Evolutionary conservation across 2,329 filamentous ascomycete species (phyloP).

Genomic region (Penicillium sp.): DNA sequence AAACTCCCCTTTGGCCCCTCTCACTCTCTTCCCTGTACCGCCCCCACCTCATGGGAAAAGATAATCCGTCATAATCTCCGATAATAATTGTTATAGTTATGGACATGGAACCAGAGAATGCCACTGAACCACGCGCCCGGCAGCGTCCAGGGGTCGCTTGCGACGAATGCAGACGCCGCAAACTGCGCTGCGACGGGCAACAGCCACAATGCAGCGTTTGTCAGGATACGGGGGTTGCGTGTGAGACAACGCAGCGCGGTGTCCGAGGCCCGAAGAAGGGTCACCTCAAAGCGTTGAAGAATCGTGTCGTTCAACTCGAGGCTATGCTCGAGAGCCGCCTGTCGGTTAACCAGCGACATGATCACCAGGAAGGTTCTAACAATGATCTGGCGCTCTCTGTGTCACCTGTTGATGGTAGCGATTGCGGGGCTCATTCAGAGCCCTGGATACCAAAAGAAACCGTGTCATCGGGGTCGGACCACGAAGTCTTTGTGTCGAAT

Average conservation of each 20-base stretch:
- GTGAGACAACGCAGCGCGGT: constrained; percentile 14
- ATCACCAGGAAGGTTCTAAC: not conserved
- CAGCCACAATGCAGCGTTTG: constrained; percentile 48
- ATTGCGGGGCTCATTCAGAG: not conserved
- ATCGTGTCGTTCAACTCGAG: constrained; percentile 3
- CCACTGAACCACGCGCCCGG: not conserved
- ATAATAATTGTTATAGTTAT: not conserved
- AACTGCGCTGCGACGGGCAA: constrained; percentile 59
- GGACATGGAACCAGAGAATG: not conserved
- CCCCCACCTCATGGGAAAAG: not conserved
- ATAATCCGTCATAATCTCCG: not conserved
- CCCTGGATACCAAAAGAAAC: not conserved
- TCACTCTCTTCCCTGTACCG: not conserved
- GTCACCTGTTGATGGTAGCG: not conserved
- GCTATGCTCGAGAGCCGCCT: constrained; percentile 5
- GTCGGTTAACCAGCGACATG: not conserved
- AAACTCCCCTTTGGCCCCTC: not conserved
- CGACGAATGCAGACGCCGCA: constrained; percentile 48
- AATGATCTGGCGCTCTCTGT: not conserved
- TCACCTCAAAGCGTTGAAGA: constrained; percentile 17
- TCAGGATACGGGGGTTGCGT: constrained; percentile 9
- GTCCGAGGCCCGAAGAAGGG: constrained; percentile 22
- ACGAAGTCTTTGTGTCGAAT: not conserved
- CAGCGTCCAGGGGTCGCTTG: constrained; percentile 17
- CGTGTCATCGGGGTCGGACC: not conserved